Evolutionary conservation across 805 yeast genomes (phyloP).

Genomic region (Maudiozyma saulgeensis): DNA sequence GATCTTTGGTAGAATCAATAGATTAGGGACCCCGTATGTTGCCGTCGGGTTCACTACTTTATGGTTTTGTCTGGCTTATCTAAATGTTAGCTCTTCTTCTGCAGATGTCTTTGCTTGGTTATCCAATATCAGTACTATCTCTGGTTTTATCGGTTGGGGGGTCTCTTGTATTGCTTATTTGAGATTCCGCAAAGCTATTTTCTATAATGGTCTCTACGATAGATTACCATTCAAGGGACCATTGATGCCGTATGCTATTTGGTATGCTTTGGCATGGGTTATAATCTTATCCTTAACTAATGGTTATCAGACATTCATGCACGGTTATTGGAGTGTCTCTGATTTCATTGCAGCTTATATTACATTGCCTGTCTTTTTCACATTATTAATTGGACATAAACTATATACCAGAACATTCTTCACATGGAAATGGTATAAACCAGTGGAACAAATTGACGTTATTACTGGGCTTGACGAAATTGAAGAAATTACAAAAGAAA

Average conservation of each 20-base stretch:
- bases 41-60: slow-evolving; percentile 12
- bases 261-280: slow-evolving; percentile 42
- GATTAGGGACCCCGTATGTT: slow-evolving; percentile 47
- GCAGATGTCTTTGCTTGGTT: slow-evolving; percentile 54
- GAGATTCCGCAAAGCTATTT: slow-evolving; percentile 57
- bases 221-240: slow-evolving; percentile 50
- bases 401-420: slow-evolving; percentile 34
- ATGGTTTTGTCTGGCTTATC: slow-evolving; percentile 40
- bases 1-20: slow-evolving; percentile 38
- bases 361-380: slow-evolving; percentile 38
- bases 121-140: slow-evolving; percentile 53
- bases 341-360: slow-evolving; percentile 68
- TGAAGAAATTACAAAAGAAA: slow-evolving; percentile 40
- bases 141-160: slow-evolving; percentile 61
- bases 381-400: slow-evolving; percentile 51
- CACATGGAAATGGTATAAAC: slow-evolving; percentile 34
- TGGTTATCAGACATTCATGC: slow-evolving; percentile 59
- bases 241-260: slow-evolving; percentile 50
- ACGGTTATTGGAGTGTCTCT: slow-evolving; percentile 37
- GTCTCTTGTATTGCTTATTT: slow-evolving; percentile 43
- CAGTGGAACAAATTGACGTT: slow-evolving; percentile 52
- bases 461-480: slow-evolving; percentile 49
- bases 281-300: slow-evolving; percentile 54
- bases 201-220: slow-evolving; percentile 41
- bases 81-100: slow-evolving; percentile 46